Percentiles rank a stretch among this genome's conserved stretches.
Conservation (phyloP, 495 filamentous ascomycete species). For the Polyplosphaeria fusca region DNA sequence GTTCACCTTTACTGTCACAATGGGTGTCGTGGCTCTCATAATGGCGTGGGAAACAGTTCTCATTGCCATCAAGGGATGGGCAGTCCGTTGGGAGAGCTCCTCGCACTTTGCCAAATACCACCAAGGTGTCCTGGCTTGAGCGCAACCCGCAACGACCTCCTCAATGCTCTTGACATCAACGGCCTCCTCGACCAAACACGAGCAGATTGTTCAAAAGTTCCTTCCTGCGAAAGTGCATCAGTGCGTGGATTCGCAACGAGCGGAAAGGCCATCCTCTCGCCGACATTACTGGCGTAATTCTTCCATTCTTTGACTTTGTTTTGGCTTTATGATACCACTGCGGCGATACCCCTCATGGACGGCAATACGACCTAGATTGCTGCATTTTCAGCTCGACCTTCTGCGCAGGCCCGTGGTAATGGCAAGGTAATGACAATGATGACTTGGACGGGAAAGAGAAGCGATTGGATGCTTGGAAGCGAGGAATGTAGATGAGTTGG, state of each 20-base stretch:
- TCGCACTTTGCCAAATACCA: conserved; percentile 11
- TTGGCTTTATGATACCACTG: conserved; percentile 23
- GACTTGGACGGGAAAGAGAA: conserved; percentile 2
- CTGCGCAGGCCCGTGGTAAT: too few relatives aligned
- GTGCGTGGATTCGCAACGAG: too few relatives aligned
- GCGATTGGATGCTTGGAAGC: too few relatives aligned
- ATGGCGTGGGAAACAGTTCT: conserved; percentile 80
- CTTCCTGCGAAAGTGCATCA: too few relatives aligned
- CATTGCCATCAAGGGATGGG: conserved; percentile 90
- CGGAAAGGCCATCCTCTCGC: too few relatives aligned
- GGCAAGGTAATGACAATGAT: too few relatives aligned
- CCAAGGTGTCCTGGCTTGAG: conserved; percentile 28
- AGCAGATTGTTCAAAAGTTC: too few relatives aligned
- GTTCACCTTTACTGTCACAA: conserved; percentile 88
- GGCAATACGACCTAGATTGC: conserved; percentile 15
- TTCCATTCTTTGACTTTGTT: conserved; percentile 3
- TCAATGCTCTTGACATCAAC: too few relatives aligned
- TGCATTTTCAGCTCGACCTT: conserved; percentile 23
- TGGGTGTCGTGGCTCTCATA: conserved; percentile 77
- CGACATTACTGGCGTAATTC: too few relatives aligned
- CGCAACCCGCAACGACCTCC: neutral
- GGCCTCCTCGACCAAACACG: too few relatives aligned
- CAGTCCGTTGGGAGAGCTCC: conserved; percentile 57
- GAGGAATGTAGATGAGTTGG: too few relatives aligned
- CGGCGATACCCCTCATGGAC: conserved; percentile 25